Evolutionary conservation across 2,329 filamentous ascomycete species (phyloP).

Genomic region (Alternaria atra): DNA sequence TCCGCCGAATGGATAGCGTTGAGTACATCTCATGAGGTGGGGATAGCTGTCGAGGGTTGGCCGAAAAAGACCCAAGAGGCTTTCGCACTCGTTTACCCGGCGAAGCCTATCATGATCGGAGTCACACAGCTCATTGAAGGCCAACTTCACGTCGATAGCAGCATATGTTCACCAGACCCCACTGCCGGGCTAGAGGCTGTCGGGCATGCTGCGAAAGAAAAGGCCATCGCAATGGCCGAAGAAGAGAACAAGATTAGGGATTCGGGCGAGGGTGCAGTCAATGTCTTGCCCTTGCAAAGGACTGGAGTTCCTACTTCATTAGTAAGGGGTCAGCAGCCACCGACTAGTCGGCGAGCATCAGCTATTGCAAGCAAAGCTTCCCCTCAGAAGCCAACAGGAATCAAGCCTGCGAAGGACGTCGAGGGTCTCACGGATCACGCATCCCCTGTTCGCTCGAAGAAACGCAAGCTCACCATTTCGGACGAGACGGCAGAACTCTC

Average conservation of each 20-base stretch:
- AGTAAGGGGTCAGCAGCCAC: conserved; percentile 48
- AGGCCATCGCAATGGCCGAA: conserved; percentile 34
- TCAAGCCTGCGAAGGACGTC: background rate
- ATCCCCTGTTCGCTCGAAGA: conserved; percentile 35
- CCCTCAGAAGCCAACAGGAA: conserved; percentile 26
- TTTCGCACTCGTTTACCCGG: conserved; percentile 70
- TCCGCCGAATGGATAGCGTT: conserved; percentile 73
- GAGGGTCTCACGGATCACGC: background rate
- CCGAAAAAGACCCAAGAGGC: conserved; percentile 66
- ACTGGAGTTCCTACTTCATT: conserved; percentile 54
- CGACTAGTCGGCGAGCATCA: conserved; percentile 39
- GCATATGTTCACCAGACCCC: conserved; percentile 37
- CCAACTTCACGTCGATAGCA: conserved; percentile 62
- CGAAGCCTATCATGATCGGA: conserved; percentile 64
- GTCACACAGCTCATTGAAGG: conserved; percentile 65
- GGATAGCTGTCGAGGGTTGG: conserved; percentile 74
- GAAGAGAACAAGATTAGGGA: conserved; percentile 27
- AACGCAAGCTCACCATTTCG: conserved; percentile 43
- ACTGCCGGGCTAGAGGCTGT: conserved; percentile 35
- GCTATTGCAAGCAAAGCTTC: conserved; percentile 29
- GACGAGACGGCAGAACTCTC: conserved; percentile 44
- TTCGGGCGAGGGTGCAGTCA: conserved; percentile 6
- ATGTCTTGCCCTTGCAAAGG: conserved; percentile 37
- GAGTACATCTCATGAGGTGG: conserved; percentile 78
- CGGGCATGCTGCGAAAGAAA: conserved; percentile 40